A percentile compares a stretch with the other conserved stretches of the same genome.
phyloP scores from a whole-genome alignment of 2,329 filamentous ascomycete genomes.

The Pyricularia grisea region DNA sequence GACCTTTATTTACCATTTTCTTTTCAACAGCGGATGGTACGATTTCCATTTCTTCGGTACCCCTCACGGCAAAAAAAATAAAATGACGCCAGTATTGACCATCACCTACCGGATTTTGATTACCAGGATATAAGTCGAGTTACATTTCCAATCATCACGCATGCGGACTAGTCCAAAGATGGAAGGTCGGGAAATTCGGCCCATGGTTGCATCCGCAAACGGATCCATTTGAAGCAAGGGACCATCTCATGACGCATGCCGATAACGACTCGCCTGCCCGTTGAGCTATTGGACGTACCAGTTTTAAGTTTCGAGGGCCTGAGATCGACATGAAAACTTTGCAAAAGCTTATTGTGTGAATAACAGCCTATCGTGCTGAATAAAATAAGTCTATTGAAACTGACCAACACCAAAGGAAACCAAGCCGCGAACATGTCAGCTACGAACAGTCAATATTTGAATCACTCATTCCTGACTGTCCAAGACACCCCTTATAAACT shows the following conservation, averaged over 20 bases:
- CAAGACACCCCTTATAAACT: constrained; percentile 24
- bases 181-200: not conserved
- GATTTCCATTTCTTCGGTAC: not conserved
- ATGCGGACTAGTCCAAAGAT: not conserved
- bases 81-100: not conserved
- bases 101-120: not conserved
- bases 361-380: too few relatives aligned
- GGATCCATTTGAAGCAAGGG: not conserved
- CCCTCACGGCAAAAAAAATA: not conserved
- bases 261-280: not conserved
- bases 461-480: not conserved
- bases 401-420: too few relatives aligned
- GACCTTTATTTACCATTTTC: not conserved
- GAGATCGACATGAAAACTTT: too few relatives aligned
- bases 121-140: not conserved
- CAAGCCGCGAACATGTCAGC: too few relatives aligned
- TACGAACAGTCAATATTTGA: not conserved
- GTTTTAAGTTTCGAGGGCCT: too few relatives aligned
- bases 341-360: too few relatives aligned
- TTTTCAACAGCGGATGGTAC: not conserved
- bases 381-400: too few relatives aligned
- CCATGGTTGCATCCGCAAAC: not conserved
- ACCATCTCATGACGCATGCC: not conserved
- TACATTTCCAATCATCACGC: not conserved
- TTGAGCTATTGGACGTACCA: too few relatives aligned